Conservation (phyloP, 225 moss, liverwort and hornwort genomes). For the Polytrichum commune region DNA sequence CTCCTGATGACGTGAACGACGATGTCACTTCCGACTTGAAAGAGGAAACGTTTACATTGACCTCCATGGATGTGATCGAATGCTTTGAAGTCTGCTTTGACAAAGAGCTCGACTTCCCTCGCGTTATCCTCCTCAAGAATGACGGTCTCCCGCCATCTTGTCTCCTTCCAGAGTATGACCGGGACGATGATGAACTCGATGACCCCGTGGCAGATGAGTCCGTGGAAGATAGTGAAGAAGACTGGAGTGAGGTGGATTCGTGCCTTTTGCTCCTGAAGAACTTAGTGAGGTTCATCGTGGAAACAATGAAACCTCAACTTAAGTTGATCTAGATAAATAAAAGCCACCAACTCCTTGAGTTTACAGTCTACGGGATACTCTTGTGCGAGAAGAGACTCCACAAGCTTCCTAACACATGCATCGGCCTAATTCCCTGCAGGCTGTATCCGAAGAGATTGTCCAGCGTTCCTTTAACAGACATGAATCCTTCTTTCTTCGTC, state of each 20-base stretch:
- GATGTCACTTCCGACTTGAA: constrained; percentile 11
- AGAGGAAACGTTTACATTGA: constrained; percentile 5
- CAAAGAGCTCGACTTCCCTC: not conserved
- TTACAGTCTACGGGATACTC: no score
- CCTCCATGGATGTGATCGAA: not conserved
- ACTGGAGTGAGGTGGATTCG: constrained; percentile 5
- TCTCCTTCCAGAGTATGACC: constrained; percentile 1
- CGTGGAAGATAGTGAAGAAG: not conserved
- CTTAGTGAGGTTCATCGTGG: constrained; percentile 10
- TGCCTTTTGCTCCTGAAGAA: constrained; percentile 6
- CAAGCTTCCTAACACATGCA: no score
- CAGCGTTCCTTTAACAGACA: no score
- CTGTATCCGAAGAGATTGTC: no score
- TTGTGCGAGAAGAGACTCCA: no score
- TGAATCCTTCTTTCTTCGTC: no score
- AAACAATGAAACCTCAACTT: no score
- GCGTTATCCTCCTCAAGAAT: not conserved
- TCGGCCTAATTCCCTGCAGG: no score
- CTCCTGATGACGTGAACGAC: constrained; percentile 5
- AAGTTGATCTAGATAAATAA: no score
- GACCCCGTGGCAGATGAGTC: not conserved
- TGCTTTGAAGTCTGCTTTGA: not conserved
- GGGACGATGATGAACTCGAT: constrained; percentile 5
- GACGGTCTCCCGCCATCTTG: not conserved
- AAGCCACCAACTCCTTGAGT: no score